Conservation (phyloP, 1,284 basidiomycete genomes). For the Ceraceosorus guamensis region DNA sequence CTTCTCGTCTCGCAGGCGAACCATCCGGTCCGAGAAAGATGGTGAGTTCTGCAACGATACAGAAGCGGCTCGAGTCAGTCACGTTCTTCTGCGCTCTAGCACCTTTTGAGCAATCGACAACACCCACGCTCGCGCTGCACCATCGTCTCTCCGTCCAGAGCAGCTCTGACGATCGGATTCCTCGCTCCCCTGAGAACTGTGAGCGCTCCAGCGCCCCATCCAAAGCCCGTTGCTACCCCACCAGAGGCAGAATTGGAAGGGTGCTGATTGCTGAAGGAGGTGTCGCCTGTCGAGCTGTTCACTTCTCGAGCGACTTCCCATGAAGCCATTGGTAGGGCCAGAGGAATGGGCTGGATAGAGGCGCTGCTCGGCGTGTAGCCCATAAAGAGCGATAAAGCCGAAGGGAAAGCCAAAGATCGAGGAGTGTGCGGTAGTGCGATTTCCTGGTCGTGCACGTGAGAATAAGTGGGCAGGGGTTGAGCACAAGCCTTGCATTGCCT, state of each 20-base stretch:
- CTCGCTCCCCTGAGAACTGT: conserved; percentile 72
- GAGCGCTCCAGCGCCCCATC: conserved; percentile 55
- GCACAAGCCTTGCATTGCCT: background rate
- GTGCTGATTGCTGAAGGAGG: background rate
- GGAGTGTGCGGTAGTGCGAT: conserved; percentile 74
- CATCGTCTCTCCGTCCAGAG: conserved; percentile 64
- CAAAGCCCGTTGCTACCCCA: conserved; percentile 63
- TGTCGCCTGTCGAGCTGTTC: background rate
- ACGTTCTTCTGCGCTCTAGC: background rate
- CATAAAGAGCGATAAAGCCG: conserved; percentile 58
- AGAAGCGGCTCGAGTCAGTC: background rate
- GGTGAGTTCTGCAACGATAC: background rate
- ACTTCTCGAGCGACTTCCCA: conserved; percentile 12
- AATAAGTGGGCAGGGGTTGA: background rate
- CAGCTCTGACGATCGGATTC: conserved; percentile 58
- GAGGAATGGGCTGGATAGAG: conserved; percentile 61
- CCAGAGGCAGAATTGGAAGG: conserved; percentile 39
- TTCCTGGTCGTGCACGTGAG: conserved; percentile 63
- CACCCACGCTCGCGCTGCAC: conserved; percentile 76
- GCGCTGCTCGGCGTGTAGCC: conserved; percentile 70
- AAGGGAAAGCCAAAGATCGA: conserved; percentile 63
- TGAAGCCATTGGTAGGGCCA: conserved; percentile 21
- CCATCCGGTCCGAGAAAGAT: conserved; percentile 59
- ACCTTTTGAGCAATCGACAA: conserved; percentile 49
- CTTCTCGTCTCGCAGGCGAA: conserved; percentile 57